Conservation (phyloP, 2,329 filamentous ascomycete species). For the Colletotrichum sp. region DNA sequence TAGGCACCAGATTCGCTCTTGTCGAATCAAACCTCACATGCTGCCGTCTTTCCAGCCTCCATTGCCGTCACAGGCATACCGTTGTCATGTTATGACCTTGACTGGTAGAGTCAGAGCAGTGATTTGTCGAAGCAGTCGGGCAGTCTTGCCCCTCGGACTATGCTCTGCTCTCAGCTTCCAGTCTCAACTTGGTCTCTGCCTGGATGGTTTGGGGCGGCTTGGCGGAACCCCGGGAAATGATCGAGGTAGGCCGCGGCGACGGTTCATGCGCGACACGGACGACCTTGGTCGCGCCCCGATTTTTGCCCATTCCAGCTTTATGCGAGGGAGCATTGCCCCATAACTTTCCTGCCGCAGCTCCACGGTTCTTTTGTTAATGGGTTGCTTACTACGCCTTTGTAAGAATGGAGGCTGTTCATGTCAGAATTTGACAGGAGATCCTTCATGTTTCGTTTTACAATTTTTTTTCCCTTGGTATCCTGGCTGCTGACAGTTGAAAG, state of each 20-base stretch:
- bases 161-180: not conserved
- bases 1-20: not conserved
- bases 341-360: not conserved
- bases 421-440: not conserved
- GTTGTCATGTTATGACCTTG: not conserved
- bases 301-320: not conserved
- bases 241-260: not conserved
- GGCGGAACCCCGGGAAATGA: not conserved
- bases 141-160: not conserved
- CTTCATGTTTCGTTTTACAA: not conserved
- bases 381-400: not conserved
- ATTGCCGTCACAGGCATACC: not conserved
- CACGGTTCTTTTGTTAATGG: not conserved
- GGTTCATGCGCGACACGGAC: not conserved
- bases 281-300: not conserved
- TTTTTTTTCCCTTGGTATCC: not conserved
- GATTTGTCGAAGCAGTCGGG: not conserved
- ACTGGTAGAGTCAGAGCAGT: not conserved
- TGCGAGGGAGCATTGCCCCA: not conserved
- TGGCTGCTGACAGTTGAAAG: not conserved
- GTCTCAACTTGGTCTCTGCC: not conserved
- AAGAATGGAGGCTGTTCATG: not conserved
- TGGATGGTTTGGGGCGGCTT: not conserved
- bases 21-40: not conserved
- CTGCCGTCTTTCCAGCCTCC: not conserved